phyloP scores from a whole-genome alignment of 768 basidiomycete species.

The Lepiota venenata region DNA sequence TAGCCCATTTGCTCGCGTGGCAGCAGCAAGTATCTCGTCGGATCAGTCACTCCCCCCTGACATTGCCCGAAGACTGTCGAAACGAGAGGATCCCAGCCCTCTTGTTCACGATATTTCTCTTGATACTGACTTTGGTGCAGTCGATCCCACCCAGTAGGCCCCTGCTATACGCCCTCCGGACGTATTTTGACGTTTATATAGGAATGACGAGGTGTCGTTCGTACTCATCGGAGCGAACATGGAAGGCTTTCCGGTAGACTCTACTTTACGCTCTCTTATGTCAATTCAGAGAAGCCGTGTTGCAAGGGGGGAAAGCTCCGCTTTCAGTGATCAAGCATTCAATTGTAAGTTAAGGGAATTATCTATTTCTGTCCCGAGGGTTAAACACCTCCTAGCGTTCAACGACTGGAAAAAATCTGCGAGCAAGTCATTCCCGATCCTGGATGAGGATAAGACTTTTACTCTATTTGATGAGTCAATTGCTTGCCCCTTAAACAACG shows the following conservation, averaged over 20 bases:
- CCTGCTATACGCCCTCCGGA: neutral
- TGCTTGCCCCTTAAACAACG: constrained; percentile 7
- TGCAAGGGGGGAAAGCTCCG: neutral
- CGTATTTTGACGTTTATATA: neutral
- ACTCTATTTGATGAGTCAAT: constrained; percentile 20
- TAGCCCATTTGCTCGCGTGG: constrained; percentile 18
- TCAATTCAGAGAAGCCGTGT: neutral
- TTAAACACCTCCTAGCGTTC: neutral
- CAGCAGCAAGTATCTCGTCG: constrained; percentile 14
- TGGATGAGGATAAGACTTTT: constrained; percentile 19
- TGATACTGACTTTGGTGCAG: constrained; percentile 18
- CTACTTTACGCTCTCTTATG: neutral
- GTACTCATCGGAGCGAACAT: constrained; percentile 10
- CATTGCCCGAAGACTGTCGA: constrained; percentile 7
- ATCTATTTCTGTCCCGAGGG: constrained; percentile 11
- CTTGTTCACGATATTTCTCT: constrained; percentile 16
- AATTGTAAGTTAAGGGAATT: neutral
- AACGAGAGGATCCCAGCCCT: constrained; percentile 11
- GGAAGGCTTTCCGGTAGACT: constrained; percentile 4
- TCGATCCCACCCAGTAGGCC: constrained; percentile 8
- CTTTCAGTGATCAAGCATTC: neutral
- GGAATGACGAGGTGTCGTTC: constrained; percentile 8
- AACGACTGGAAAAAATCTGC: constrained; percentile 22
- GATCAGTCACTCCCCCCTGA: constrained; percentile 17
- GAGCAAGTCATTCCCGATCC: constrained; percentile 18